Percentiles rank a stretch among this genome's conserved stretches.
Evolutionary conservation across 2,329 filamentous ascomycete species (phyloP).

Genomic region (Ophiostoma ulmi): DNA sequence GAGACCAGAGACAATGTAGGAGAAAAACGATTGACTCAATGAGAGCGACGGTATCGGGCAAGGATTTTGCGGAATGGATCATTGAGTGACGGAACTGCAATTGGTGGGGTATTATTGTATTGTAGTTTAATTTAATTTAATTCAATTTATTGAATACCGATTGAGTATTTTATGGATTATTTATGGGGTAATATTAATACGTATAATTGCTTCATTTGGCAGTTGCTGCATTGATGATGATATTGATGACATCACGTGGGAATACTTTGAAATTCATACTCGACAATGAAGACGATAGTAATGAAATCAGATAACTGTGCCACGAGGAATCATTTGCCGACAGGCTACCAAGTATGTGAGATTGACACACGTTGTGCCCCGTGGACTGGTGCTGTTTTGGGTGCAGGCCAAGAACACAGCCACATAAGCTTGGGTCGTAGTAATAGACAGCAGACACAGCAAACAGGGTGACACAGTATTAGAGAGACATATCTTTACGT

Average conservation of each 20-base stretch:
- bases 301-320: not conserved
- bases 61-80: not conserved
- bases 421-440: not conserved
- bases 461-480: not conserved
- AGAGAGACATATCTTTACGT: not conserved
- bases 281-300: no score
- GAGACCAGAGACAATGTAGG: not conserved
- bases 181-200: not conserved
- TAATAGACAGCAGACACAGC: not conserved
- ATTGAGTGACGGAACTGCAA: not conserved
- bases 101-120: conserved; percentile 3
- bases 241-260: not conserved
- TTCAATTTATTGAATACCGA: not conserved
- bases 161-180: not conserved
- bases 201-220: not conserved
- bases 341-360: not conserved
- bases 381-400: not conserved
- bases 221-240: not conserved
- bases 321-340: not conserved
- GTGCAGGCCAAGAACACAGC: conserved; percentile 18
- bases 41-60: not conserved
- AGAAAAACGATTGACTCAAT: not conserved
- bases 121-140: not conserved
- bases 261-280: no score
- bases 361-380: not conserved